Evolutionary conservation across 1,284 basidiomycete species (phyloP), one percentile per base, ranked within the genome.

Genomic region (Puccinia polysora): DNA sequence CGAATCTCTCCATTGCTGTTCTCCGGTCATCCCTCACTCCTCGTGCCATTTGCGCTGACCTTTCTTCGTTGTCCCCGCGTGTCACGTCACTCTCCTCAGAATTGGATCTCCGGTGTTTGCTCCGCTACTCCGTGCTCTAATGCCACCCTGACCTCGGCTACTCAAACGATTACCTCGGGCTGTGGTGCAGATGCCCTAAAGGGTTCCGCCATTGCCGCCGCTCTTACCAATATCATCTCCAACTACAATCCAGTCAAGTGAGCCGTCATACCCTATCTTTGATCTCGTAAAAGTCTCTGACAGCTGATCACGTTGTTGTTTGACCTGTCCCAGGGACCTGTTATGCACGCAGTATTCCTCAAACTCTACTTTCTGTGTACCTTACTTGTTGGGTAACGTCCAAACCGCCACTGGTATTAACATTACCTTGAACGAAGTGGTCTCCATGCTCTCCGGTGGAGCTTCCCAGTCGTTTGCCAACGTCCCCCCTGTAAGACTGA

Each of bases 311-410:
- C n/a, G n/a, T n/a, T n/a, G n/a, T n/a, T n/a, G n/a, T n/a, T n/a
- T n/a, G n/a, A n/a, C n/a, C n/a, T n/a, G 1, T 67, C 30, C 0
- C 47, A 68, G 65, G 28, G 50, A 58, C 18, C 6, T 68, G 14
- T 20, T 58, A 1, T 68, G 65, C 12, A 68, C 65, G 15, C 65
- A 68, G n/a, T 56, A 56, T 43, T n/a, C 32, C 7, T 3, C 53
- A 14, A 68, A 68, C 65, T 45, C 40, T 1, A 68, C 65, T 40
- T 68, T 53, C 30, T 68, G 65, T 34, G 20, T 68, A 1, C 52
- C 65, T 1, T 56, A 20, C 18, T 10, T 68, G n/a, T 30, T 68
- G 2, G 40, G 20, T 2, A 36, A 58, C 40, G 23, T 68, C 2
- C 65, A 68, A 32, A 59, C 40, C 23, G 53, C 53, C 18, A 58